phyloP scores from a whole-genome alignment of 2,329 filamentous ascomycete genomes.

The Calonectria fujianensis region DNA sequence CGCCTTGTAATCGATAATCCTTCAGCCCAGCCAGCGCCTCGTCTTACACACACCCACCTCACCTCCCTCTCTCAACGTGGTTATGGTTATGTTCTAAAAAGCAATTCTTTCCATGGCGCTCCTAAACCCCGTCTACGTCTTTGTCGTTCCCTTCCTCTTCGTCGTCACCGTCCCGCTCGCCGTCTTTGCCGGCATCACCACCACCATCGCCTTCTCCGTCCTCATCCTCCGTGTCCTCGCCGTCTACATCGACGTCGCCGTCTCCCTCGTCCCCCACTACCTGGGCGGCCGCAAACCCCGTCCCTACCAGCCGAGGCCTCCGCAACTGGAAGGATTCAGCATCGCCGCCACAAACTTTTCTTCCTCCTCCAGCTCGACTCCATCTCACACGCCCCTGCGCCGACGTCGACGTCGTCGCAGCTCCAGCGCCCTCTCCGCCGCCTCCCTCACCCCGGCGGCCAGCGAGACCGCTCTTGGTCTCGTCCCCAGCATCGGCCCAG shows the following conservation, averaged over 20 bases:
- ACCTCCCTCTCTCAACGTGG: background rate
- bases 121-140: slow-evolving; percentile 72
- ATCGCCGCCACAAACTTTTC: slow-evolving; percentile 37
- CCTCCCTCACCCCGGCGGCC: slow-evolving; percentile 58
- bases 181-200: slow-evolving; percentile 78
- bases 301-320: slow-evolving; percentile 50
- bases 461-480: slow-evolving; percentile 64
- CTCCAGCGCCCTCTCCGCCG: slow-evolving; percentile 58
- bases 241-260: slow-evolving; percentile 78
- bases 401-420: slow-evolving; percentile 59
- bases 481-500: slow-evolving; percentile 69
- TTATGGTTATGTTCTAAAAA: slow-evolving; percentile 48
- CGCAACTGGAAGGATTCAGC: slow-evolving; percentile 17
- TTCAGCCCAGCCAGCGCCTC: slow-evolving; percentile 31
- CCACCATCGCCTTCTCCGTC: slow-evolving; percentile 76
- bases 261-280: slow-evolving; percentile 75
- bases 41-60: slow-evolving; percentile 33
- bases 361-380: slow-evolving; percentile 47
- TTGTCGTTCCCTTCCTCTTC: slow-evolving; percentile 78
- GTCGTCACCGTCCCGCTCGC: slow-evolving; percentile 78
- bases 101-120: slow-evolving; percentile 66
- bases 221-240: slow-evolving; percentile 76
- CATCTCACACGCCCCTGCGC: slow-evolving; percentile 47
- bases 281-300: slow-evolving; percentile 65
- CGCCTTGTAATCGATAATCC: slow-evolving; percentile 22